Base-by-base conservation (phyloP, 2,329 filamentous ascomycete genomes). In the Shiraia bambusicola region DNA sequence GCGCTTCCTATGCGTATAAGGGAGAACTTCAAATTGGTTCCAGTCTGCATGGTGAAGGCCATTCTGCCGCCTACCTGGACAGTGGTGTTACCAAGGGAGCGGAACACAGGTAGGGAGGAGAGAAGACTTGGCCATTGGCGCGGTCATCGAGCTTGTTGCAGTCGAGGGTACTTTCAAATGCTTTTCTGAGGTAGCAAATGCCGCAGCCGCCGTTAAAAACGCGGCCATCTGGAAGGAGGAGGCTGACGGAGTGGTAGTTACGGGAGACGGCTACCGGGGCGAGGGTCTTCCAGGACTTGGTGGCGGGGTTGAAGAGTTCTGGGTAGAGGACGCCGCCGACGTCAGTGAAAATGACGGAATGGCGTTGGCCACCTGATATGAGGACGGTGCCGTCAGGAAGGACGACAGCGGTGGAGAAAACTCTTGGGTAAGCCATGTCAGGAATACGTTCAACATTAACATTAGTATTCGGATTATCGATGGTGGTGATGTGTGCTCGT, bases 101-200 rank as follows among this genome's bases (percentile, higher is more conserved):
- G 45, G 25, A 61, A 56, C 3, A 26, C 32, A 12, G 55, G 15
- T 60, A 63, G 0, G 60, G 60, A 12, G 60, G 59, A 8, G 52
- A 54, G 41, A 60, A 62, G 31, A 53, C 49, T 33, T 63, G 56
- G 11, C 56, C 60, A 14, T 61, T 56, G 10, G 52, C 50, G 28
- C 60, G 58, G 40, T 61, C 52, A 17, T 56, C 56, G 7, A 59
- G 49, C 44, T 59, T 59, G 37, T 59, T 59, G 51, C 56, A 59
- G 37, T 59, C 52, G 26, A 45, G 50, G 2, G 54, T 51, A 34
- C 48, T 55, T 10, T 34, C 40, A 13, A 54, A 54, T 4, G 53
- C 37, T 6, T 45, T 26, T 22, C 31, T 49, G 11, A 47, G 45
- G 29, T 54, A 58, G 43, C 56, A 61, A 10, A 59, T 49, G 22